A percentile compares a stretch with the other conserved stretches of the same genome.
Conservation (phyloP, 2,329 filamentous ascomycete species). For the Diaporthe sp. region DNA sequence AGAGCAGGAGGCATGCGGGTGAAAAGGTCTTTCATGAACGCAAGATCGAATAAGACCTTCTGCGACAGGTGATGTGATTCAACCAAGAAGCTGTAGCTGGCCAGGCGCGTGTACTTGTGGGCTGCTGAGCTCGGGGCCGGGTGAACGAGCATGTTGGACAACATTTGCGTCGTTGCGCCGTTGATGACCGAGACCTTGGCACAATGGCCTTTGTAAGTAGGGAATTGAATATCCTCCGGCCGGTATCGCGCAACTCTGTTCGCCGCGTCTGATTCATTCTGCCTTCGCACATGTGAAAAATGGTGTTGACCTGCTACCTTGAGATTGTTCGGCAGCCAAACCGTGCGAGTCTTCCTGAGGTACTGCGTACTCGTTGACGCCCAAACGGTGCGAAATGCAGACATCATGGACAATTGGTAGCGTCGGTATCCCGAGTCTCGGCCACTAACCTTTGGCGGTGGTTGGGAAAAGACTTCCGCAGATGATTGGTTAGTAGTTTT, state of each 20-base stretch:
- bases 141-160: neutral
- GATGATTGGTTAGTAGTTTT: neutral
- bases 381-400: neutral
- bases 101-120: constrained; percentile 1
- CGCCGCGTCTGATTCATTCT: neutral
- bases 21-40: neutral
- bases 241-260: neutral
- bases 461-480: neutral
- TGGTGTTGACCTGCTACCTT: too few relatives aligned
- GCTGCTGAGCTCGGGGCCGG: neutral
- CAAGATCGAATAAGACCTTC: constrained; percentile 14
- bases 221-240: neutral
- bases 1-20: neutral
- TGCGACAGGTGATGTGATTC: neutral
- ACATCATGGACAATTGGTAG: neutral
- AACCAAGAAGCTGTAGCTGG: constrained; percentile 18
- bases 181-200: neutral
- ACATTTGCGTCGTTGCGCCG: neutral
- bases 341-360: neutral
- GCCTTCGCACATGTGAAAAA: neutral
- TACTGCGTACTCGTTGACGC: neutral
- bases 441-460: neutral
- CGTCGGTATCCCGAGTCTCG: too few relatives aligned
- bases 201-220: neutral
- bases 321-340: neutral